Conservation (phyloP, 305 asterid genomes). For the Plantago rigida region DNA sequence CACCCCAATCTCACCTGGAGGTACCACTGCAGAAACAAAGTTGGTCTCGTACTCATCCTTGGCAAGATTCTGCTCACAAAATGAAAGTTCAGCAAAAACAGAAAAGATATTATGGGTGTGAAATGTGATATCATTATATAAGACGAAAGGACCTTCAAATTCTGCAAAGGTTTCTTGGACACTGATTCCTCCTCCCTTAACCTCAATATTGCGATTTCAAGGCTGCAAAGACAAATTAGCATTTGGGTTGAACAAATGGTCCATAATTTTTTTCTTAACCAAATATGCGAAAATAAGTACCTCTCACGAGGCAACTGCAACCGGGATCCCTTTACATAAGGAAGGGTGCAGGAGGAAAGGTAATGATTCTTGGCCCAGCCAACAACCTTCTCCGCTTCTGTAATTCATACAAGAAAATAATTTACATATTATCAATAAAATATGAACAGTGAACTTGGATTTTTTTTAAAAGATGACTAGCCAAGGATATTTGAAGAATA, state of each 20-base stretch:
- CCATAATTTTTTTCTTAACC: slow-evolving; percentile 22
- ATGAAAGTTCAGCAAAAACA: slow-evolving; percentile 18
- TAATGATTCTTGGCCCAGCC: slow-evolving; percentile 97
- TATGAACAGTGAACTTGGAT: slow-evolving; percentile 1
- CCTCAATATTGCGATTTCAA: slow-evolving; percentile 78
- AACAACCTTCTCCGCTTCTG: slow-evolving; percentile 85
- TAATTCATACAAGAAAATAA: slow-evolving; percentile 23
- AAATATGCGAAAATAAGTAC: slow-evolving; percentile 37
- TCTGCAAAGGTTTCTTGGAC: slow-evolving; percentile 77
- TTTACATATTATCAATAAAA: slow-evolving; percentile 11
- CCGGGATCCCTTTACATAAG: slow-evolving; percentile 66
- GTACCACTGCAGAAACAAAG: slow-evolving; percentile 90
- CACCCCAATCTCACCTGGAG: slow-evolving; percentile 93
- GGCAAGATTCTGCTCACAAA: slow-evolving; percentile 64
- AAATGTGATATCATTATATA: not conserved
- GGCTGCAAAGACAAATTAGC: slow-evolving; percentile 39
- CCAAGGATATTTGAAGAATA: slow-evolving; percentile 2
- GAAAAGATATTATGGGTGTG: slow-evolving; percentile 4
- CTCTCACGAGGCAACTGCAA: slow-evolving; percentile 76
- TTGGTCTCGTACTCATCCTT: slow-evolving; percentile 95
- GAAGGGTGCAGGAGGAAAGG: slow-evolving; percentile 62
- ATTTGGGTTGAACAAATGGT: slow-evolving; percentile 23
- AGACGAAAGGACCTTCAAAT: slow-evolving; percentile 52
- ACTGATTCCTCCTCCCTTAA: slow-evolving; percentile 65
- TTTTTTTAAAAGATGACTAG: not conserved